These are phyloP conservation scores for Aspergillus pseudoviridinutans DNA, from an alignment of 2,329 filamentous ascomycete species.

Conservation along the genomic window DNA sequence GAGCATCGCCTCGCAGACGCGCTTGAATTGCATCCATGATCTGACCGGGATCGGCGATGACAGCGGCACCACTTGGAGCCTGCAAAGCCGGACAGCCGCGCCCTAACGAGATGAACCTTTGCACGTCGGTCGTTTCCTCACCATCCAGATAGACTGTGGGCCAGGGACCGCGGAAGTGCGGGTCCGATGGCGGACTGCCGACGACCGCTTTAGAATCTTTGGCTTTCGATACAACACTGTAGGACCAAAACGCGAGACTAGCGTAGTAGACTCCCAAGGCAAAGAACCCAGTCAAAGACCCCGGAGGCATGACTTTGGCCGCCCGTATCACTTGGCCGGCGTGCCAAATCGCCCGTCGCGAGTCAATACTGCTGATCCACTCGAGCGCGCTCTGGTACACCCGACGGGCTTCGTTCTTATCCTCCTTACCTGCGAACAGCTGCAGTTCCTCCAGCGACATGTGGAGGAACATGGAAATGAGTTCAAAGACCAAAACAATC, in stretches of 20 bases:
- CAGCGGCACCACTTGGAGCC: slow-evolving; percentile 27
- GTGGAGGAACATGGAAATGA: slow-evolving; percentile 35
- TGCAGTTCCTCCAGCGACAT: slow-evolving; percentile 43
- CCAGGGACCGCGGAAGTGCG: slow-evolving; percentile 8
- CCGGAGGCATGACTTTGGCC: slow-evolving; percentile 52
- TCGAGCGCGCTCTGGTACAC: slow-evolving; percentile 32
- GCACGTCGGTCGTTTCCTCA: slow-evolving; percentile 49
- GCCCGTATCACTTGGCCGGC: slow-evolving; percentile 64
- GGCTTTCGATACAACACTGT: slow-evolving; percentile 56
- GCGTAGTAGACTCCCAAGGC: slow-evolving; percentile 68
- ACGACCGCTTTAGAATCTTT: slow-evolving; percentile 10
- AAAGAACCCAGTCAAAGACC: slow-evolving; percentile 61
- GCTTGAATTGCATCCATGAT: slow-evolving; percentile 59
- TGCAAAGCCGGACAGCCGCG: slow-evolving; percentile 53
- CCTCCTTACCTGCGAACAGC: slow-evolving; percentile 42
- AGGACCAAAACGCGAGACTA: slow-evolving; percentile 65
- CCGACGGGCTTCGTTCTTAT: slow-evolving; percentile 35
- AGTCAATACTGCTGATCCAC: slow-evolving; percentile 35
- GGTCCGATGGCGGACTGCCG: background rate
- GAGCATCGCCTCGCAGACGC: slow-evolving; percentile 54
- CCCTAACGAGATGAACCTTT: slow-evolving; percentile 56
- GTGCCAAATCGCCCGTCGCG: slow-evolving; percentile 55
- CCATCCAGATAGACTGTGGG: slow-evolving; percentile 54
- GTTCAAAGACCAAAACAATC: slow-evolving; percentile 31
- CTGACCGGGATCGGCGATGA: slow-evolving; percentile 53